Evolutionary conservation across 176 grass and related monocot genomes (phyloP), one percentile per base, ranked within the genome.

Genomic region (Phragmites australis): DNA sequence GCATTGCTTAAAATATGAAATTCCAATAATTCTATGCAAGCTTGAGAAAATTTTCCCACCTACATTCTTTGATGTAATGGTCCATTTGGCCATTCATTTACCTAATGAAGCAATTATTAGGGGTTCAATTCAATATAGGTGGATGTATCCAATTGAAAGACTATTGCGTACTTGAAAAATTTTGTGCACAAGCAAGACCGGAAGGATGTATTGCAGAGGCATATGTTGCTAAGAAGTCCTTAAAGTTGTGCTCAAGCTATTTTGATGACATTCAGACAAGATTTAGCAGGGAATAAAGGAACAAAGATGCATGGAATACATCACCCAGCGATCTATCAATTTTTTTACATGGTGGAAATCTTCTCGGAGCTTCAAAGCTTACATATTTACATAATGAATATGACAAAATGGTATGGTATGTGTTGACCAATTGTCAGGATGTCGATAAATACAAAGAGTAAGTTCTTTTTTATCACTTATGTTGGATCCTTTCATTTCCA

Each of bases 11-110:
- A 21, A 67, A 11, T 11, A 12, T 11, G 44, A 39, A 39, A 78
- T 85, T 6, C 45, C 44, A 1, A 2, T 78, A n/a, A 85, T 77
- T 6, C 22, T 85, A 27, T 77, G 73, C 19, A 85, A 78, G 26
- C 16, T 85, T 2, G 82, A 78, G 50, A 65, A 56, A 2, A 70
- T 85, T 17, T 85, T 70, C 15, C 72, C 82, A 6, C 72, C 19
- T 3, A 3, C 34, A 1, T 41, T 65, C 2, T 65, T 65, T 65
- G 61, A 65, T 39, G 61, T 65, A 6, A 65, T 65, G 61, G 61
- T 65, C 15, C 32, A 65, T 34, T 22, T 37, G 8, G 8, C 19
- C 41, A 17, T 65, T 18, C 63, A 65, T 3, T 19, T 65, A 2
- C 63, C 37, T 0, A 19, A 65, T 37, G 18, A 65, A 19, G 18